Percentiles rank a stretch among this genome's conserved stretches.
Evolutionary conservation across 805 yeast genomes (phyloP).

Genomic region (Wickerhamiella kurtzmanii): DNA sequence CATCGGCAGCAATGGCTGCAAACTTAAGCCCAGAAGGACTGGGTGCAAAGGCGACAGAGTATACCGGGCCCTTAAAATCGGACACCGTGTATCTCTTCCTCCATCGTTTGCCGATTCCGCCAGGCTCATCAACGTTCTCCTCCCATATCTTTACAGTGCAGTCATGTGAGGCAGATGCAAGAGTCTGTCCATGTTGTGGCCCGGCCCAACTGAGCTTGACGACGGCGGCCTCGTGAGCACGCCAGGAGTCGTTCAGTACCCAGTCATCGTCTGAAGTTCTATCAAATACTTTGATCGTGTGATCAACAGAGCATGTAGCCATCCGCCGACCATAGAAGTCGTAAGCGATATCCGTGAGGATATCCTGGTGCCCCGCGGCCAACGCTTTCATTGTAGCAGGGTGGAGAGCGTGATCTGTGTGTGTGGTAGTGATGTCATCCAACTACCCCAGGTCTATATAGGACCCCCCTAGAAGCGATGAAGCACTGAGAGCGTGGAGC

Average conservation of each 20-base stretch:
- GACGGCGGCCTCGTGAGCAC: conserved; percentile 84
- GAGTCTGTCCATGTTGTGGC: conserved; percentile 79
- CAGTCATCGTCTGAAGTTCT: conserved; percentile 44
- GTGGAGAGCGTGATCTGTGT: not conserved
- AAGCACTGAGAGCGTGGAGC: too few relatives aligned
- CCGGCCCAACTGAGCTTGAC: conserved; percentile 83
- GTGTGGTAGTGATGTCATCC: not conserved
- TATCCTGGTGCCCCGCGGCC: conserved; percentile 83
- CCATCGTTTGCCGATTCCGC: conserved; percentile 79
- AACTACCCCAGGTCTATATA: not conserved
- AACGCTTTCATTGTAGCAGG: conserved; percentile 41
- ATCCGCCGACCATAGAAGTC: conserved; percentile 81
- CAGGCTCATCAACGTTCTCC: conserved; percentile 66
- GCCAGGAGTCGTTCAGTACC: conserved; percentile 82
- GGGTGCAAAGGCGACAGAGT: conserved; percentile 84
- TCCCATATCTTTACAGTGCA: conserved; percentile 84
- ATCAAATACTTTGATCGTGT: conserved; percentile 80
- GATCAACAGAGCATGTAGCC: conserved; percentile 93
- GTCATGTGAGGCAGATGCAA: conserved; percentile 84
- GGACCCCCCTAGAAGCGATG: not conserved
- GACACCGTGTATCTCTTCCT: conserved; percentile 57
- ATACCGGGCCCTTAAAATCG: conserved; percentile 79
- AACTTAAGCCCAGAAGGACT: conserved; percentile 65
- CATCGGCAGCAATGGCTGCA: conserved; percentile 84
- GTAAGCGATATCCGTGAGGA: conserved; percentile 78